Conservation (phyloP, 2,329 filamentous ascomycete genomes). For the Nannizzia gypsea region DNA sequence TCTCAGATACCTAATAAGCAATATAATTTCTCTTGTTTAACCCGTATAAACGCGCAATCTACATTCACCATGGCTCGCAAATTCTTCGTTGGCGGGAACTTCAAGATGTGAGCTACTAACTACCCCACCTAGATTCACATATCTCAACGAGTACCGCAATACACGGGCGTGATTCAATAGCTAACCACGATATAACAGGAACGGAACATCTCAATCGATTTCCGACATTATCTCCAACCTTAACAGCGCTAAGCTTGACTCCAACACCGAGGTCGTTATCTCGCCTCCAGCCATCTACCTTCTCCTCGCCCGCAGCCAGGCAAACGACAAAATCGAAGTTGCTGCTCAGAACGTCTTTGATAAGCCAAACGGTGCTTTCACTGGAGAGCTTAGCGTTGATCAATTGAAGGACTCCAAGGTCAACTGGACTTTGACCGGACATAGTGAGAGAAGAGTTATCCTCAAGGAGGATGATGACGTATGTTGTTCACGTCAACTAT, state of each 20-base stretch:
- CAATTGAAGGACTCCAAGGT: constrained; percentile 85
- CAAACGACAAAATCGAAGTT: constrained; percentile 66
- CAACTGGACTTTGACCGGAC: constrained; percentile 82
- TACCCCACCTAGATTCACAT: constrained; percentile 16
- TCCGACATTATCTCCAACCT: constrained; percentile 82
- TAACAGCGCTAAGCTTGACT: constrained; percentile 63
- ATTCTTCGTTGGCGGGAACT: constrained; percentile 98
- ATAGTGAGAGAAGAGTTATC: constrained; percentile 88
- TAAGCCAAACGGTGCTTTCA: constrained; percentile 93
- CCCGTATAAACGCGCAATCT: neutral
- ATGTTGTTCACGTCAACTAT: constrained; percentile 11
- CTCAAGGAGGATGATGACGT: constrained; percentile 70
- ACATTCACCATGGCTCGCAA: constrained; percentile 65
- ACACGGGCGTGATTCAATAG: constrained; percentile 2
- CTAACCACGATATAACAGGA: constrained; percentile 47
- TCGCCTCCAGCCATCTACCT: constrained; percentile 87
- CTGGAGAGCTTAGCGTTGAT: constrained; percentile 84
- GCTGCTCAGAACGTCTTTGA: constrained; percentile 96
- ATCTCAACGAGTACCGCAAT: constrained; percentile 18
- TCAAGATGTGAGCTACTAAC: constrained; percentile 70
- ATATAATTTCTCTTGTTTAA: neutral
- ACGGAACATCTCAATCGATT: constrained; percentile 81
- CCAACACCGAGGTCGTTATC: constrained; percentile 72
- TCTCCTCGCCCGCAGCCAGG: constrained; percentile 66
- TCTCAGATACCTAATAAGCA: neutral